Conservation (phyloP, 805 yeast species). For the Hyphopichia homilentoma region DNA sequence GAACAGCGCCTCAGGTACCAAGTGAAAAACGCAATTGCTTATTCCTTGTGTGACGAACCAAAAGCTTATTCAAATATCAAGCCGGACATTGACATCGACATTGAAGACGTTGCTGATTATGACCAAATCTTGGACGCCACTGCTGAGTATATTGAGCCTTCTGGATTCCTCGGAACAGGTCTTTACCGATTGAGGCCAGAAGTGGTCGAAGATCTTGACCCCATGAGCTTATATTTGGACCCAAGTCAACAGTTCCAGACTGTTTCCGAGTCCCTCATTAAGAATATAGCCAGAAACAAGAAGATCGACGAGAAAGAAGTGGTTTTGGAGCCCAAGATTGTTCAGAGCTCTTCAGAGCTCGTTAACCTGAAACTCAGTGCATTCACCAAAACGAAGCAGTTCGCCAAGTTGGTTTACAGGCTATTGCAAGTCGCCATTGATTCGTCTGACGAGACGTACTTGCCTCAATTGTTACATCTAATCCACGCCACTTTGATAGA, state of each 20-base stretch:
- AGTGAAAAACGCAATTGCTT: conserved; percentile 43
- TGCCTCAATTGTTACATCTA: conserved; percentile 62
- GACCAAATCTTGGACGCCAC: conserved; percentile 56
- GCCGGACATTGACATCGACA: conserved; percentile 17
- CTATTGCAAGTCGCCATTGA: conserved; percentile 52
- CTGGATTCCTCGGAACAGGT: conserved; percentile 56
- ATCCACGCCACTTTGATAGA: conserved; percentile 62
- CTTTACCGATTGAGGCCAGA: conserved; percentile 63
- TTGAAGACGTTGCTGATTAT: conserved; percentile 35
- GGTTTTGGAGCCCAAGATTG: conserved; percentile 46
- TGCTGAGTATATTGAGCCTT: conserved; percentile 63
- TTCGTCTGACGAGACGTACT: conserved; percentile 48
- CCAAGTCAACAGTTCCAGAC: conserved; percentile 49
- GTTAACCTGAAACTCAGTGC: conserved; percentile 42
- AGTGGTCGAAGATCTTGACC: conserved; percentile 56
- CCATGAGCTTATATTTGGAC: conserved; percentile 47
- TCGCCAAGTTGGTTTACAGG: conserved; percentile 57
- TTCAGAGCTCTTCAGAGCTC: conserved; percentile 22
- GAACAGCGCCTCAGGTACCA: conserved; percentile 22
- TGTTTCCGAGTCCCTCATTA: conserved; percentile 44
- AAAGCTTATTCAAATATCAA: conserved; percentile 50
- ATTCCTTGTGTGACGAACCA: conserved; percentile 50
- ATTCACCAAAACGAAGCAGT: conserved; percentile 47
- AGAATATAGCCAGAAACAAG: conserved; percentile 36
- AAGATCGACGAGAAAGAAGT: conserved; percentile 38